Evolutionary conservation across 2,329 filamentous ascomycete species (phyloP).

Genomic region (Epichloe glyceriae): DNA sequence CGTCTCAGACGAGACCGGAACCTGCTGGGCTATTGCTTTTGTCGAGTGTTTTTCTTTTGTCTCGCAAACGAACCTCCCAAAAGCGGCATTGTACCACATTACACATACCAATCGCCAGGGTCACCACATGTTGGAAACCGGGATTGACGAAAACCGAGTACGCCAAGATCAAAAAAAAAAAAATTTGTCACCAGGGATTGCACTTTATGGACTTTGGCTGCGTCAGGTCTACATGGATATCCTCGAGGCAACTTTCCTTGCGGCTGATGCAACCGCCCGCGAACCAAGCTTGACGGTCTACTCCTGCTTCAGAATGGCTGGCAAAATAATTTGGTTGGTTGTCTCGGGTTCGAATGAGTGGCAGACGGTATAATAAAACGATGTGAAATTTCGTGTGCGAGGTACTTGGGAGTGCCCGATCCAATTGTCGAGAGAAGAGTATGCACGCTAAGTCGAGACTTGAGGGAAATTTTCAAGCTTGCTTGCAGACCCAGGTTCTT

Average conservation of each 20-base stretch:
- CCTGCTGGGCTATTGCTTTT: background rate
- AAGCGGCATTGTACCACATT: constrained; percentile 5
- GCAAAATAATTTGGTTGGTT: background rate
- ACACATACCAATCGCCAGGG: constrained; percentile 1
- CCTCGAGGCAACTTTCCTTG: background rate
- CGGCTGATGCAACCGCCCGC: background rate
- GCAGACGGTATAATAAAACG: background rate
- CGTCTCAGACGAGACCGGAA: constrained; percentile 1
- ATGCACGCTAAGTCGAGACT: background rate
- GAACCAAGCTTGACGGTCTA: background rate
- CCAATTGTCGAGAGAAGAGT: background rate
- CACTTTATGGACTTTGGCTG: background rate
- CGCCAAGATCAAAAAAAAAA: background rate
- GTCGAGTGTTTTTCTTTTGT: constrained; percentile 1
- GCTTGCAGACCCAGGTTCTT: background rate
- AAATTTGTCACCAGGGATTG: background rate
- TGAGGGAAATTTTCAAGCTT: background rate
- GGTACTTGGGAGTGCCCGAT: background rate
- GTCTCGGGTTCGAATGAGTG: background rate
- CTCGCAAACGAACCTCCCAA: constrained; percentile 1
- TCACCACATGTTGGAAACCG: background rate
- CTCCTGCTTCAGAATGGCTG: background rate
- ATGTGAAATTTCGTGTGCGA: background rate
- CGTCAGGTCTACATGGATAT: background rate
- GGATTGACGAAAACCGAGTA: background rate